Evolutionary conservation across 2,329 filamentous ascomycete genomes (phyloP), one percentile per base, ranked within the genome.

Genomic region (Colletotrichum ledebouriae): DNA sequence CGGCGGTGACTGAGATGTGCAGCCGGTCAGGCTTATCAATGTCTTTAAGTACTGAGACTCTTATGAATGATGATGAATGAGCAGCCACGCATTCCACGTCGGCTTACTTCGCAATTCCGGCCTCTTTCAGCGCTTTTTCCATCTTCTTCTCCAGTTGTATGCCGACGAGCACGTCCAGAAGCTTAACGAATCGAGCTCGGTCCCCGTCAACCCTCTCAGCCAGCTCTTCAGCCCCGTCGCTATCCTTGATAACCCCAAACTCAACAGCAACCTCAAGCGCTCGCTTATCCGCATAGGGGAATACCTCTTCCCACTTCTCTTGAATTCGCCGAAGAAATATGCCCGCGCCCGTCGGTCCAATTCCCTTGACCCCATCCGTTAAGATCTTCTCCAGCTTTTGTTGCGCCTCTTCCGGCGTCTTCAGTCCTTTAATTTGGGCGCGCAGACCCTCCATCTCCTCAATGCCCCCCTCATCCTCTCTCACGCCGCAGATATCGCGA

Each of bases 11-110:
- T 17, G 34, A 12, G 37, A 58, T 57, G 44, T 25, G 20, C 33
- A 3, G 20, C 2, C 12, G 42, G 44, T 15, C 20, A 17, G 37
- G 20, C 17, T 29, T 52, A 49, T 41, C n/a, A 6, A 10, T 13
- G 55, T 20, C 42, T 15, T 33, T 20, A 46, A 15, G 42, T 33
- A 12, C 41, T 29, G 17, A 34, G 46, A 15, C 39, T 63, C 41
- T n/a, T 13, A 66, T 9, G 61, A 68, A 60, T 69, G 20, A 60
- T 49, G 66, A 69, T 52, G 15, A n/a, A 60, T 15, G 20, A 66
- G 25, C 47, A 25, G 13, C 11, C 0, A 20, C 17, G 3, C n/a
- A 20, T 20, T n/a, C 3, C 33, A 15, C 44, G 25, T 11, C 1
- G 37, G 11, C 7, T 6, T 6, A 20, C 6, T 42, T 17, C 3